Conservation (phyloP, 192 early-diverging fungal genomes). For the Backusella macrospora region DNA sequence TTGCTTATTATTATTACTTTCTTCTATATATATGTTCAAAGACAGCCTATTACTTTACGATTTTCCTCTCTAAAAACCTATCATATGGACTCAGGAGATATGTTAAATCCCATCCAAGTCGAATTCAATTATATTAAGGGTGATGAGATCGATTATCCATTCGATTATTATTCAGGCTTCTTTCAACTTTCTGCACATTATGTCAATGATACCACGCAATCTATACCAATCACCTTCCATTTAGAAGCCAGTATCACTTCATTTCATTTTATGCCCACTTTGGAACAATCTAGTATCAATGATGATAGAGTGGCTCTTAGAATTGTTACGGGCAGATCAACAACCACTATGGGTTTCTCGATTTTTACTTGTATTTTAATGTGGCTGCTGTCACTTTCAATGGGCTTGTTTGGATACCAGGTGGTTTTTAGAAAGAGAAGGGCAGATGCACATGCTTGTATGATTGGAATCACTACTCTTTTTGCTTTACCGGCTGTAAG, state of each 20-base stretch:
- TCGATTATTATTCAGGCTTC: conserved; percentile 50
- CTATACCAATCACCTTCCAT: conserved; percentile 47
- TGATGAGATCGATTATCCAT: conserved; percentile 48
- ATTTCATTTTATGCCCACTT: conserved; percentile 45
- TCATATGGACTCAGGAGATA: conserved; percentile 27
- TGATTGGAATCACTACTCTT: conserved; percentile 47
- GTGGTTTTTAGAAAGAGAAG: conserved; percentile 43
- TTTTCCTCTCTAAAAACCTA: conserved; percentile 28
- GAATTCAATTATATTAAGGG: conserved; percentile 30
- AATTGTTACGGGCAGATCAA: conserved; percentile 46
- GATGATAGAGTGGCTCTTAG: conserved; percentile 44
- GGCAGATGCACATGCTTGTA: conserved; percentile 46
- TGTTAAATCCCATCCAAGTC: conserved; percentile 29
- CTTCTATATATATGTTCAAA: conserved; percentile 1
- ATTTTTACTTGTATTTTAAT: conserved; percentile 53
- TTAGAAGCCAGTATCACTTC: conserved; percentile 48
- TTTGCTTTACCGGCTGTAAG: conserved; percentile 44
- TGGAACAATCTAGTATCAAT: conserved; percentile 1
- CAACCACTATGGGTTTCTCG: conserved; percentile 50
- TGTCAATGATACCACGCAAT: conserved; percentile 40
- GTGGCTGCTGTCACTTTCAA: conserved; percentile 49
- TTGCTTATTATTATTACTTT: background rate
- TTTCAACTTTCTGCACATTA: conserved; percentile 47
- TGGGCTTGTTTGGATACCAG: conserved; percentile 50
- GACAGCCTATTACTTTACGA: conserved; percentile 27